Conservation (phyloP, 169 alveolate species). For the Cryptosporidium tyzzeri region DNA sequence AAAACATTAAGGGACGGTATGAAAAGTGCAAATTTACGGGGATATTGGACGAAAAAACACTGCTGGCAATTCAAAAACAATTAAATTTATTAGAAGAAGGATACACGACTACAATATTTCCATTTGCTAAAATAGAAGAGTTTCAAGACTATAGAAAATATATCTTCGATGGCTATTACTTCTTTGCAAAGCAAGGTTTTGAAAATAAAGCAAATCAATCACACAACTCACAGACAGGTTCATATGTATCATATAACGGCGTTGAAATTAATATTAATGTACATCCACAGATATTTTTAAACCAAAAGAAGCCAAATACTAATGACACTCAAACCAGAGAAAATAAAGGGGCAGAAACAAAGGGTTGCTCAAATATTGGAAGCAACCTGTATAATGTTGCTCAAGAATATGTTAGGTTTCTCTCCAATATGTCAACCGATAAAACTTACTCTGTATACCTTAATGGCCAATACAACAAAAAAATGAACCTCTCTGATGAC, state of each 20-base stretch:
- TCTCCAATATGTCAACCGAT: slow-evolving; percentile 21
- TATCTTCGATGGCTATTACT: slow-evolving; percentile 38
- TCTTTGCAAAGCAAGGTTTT: slow-evolving; percentile 66
- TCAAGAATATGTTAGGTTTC: slow-evolving; percentile 51
- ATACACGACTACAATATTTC: slow-evolving; percentile 29
- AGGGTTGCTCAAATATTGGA: slow-evolving; percentile 5
- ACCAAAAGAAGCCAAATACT: slow-evolving; percentile 47
- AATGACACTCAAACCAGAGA: slow-evolving; percentile 13
- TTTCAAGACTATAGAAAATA: slow-evolving; percentile 56
- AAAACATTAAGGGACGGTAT: background rate
- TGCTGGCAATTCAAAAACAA: slow-evolving; percentile 14
- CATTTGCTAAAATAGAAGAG: slow-evolving; percentile 22
- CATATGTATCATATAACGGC: slow-evolving; percentile 65
- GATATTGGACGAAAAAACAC: slow-evolving; percentile 39
- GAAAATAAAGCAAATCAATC: slow-evolving; percentile 71
- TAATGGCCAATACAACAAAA: slow-evolving; percentile 37
- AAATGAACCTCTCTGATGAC: slow-evolving; percentile 73
- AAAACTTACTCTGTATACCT: slow-evolving; percentile 24
- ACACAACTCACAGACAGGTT: slow-evolving; percentile 62
- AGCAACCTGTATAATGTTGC: slow-evolving; percentile 33
- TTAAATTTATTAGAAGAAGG: slow-evolving; percentile 23
- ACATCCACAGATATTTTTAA: slow-evolving; percentile 48
- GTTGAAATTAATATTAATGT: slow-evolving; percentile 57
- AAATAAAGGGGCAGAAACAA: slow-evolving; percentile 20
- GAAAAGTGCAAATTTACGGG: slow-evolving; percentile 17